A percentile compares a stretch with the other conserved stretches of the same genome.
These are phyloP conservation scores for Nakataea oryzae DNA, from an alignment of 2,329 filamentous ascomycete species.

Conservation along the genomic window DNA sequence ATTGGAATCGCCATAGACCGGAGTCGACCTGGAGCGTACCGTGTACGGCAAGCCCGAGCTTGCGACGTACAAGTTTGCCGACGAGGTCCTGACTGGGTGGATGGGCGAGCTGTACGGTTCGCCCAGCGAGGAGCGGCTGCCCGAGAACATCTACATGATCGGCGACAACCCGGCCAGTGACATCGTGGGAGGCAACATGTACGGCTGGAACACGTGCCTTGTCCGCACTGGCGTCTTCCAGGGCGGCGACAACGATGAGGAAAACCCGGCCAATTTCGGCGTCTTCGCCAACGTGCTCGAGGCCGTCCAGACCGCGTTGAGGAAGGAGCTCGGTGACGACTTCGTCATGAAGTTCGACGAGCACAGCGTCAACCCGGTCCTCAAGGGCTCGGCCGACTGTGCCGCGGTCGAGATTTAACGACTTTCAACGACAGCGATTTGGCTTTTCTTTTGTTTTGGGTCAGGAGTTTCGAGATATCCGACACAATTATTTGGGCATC, in stretches of 20 bases:
- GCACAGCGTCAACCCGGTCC: constrained; percentile 53
- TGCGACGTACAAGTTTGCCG: constrained; percentile 71
- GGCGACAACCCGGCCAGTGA: constrained; percentile 67
- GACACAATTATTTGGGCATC: neutral
- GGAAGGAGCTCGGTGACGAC: constrained; percentile 61
- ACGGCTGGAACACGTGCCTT: constrained; percentile 72
- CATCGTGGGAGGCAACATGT: constrained; percentile 69
- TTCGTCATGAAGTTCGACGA: constrained; percentile 67
- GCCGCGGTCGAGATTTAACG: constrained; percentile 3
- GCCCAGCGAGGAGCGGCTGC: constrained; percentile 47
- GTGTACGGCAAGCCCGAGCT: constrained; percentile 67
- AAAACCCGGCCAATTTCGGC: constrained; percentile 69
- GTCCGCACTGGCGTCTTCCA: constrained; percentile 72
- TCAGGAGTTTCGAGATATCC: neutral
- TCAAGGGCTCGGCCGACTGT: constrained; percentile 23
- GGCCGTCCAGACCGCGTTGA: constrained; percentile 56
- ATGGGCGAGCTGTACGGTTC: constrained; percentile 63
- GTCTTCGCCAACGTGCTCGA: constrained; percentile 66
- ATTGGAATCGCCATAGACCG: constrained; percentile 28
- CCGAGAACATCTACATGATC: constrained; percentile 65
- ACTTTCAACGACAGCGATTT: neutral
- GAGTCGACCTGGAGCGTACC: constrained; percentile 61
- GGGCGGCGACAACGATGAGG: constrained; percentile 63
- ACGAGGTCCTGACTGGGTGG: constrained; percentile 62
- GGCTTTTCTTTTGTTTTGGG: neutral